A percentile compares a stretch with the other conserved stretches of the same genome.
Conservation (phyloP, 1,139 yeast species). For the Suhomyces kunorum region DNA sequence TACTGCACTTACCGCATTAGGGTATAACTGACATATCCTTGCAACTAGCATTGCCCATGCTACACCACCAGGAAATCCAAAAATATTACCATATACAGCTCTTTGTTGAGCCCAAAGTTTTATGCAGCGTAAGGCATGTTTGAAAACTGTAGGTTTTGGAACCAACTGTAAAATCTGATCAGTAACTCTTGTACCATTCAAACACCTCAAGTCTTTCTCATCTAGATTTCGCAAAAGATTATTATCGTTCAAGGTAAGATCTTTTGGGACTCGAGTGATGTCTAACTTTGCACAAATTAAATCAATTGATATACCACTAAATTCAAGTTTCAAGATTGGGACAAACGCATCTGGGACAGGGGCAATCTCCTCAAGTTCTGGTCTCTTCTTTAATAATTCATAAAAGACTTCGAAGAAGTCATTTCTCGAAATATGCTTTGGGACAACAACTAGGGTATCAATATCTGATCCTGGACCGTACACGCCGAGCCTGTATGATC, state of each 20-base stretch:
- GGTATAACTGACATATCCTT: slow-evolving; percentile 91
- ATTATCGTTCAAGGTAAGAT: slow-evolving; percentile 77
- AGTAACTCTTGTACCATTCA: slow-evolving; percentile 96
- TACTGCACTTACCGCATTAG: slow-evolving; percentile 92
- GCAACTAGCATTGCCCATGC: slow-evolving; percentile 99
- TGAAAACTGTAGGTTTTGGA: slow-evolving; percentile 90
- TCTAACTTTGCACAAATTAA: slow-evolving; percentile 80
- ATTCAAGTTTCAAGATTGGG: slow-evolving; percentile 87
- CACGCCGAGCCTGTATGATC: slow-evolving; percentile 92
- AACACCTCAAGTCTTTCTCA: slow-evolving; percentile 82
- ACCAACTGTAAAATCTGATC: slow-evolving; percentile 88
- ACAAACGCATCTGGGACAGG: slow-evolving; percentile 97
- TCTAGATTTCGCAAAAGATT: slow-evolving; percentile 82
- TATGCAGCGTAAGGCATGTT: slow-evolving; percentile 87
- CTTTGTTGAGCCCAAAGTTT: slow-evolving; percentile 96
- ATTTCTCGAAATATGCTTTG: slow-evolving; percentile 89
- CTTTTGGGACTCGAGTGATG: slow-evolving; percentile 75
- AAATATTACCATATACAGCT: slow-evolving; percentile 90
- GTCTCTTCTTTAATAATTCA: slow-evolving; percentile 61
- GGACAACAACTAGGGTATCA: slow-evolving; percentile 92
- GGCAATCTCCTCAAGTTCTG: slow-evolving; percentile 85
- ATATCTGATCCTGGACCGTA: slow-evolving; percentile 99
- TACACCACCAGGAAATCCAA: slow-evolving; percentile 99
- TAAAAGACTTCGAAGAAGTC: slow-evolving; percentile 85
- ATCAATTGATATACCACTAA: slow-evolving; percentile 88